Percentiles rank a stretch among this genome's conserved stretches.
phyloP scores from a whole-genome alignment of 2,329 filamentous ascomycete species.

The Penicillium sp. region DNA sequence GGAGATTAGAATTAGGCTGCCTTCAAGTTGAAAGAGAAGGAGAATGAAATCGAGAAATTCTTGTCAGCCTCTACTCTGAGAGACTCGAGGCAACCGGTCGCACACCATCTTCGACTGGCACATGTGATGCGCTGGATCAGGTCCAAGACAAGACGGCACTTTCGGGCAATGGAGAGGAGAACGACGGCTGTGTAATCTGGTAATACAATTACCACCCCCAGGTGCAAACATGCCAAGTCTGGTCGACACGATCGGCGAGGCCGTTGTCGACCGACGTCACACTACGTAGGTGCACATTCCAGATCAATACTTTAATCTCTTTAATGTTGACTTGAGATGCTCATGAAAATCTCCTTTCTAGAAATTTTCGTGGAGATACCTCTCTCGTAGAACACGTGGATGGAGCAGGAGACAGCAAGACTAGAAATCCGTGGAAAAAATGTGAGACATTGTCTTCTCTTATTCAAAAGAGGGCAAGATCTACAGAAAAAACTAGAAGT shows the following conservation, averaged over 20 bases:
- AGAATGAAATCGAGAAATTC: background rate
- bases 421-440: background rate
- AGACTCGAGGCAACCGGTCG: background rate
- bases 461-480: background rate
- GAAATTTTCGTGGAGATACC: background rate
- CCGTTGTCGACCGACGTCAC: constrained; percentile 7
- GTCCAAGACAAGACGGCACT: background rate
- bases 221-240: constrained; percentile 31
- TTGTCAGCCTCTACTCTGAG: background rate
- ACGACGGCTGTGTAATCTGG: constrained; percentile 1
- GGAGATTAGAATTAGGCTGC: background rate
- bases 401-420: background rate
- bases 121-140: constrained; percentile 1
- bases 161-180: background rate
- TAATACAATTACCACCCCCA: constrained; percentile 22
- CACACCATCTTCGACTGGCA: background rate
- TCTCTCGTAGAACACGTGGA: constrained; percentile 2
- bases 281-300: constrained; percentile 8
- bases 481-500: background rate
- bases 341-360: background rate
- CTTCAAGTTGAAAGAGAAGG: background rate
- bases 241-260: constrained; percentile 16
- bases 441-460: constrained; percentile 3
- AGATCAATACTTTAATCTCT: background rate
- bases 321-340: background rate